Evolutionary conservation across 768 basidiomycete genomes (phyloP), one percentile per base, ranked within the genome.

Genomic region (Crassisporium funariophilum): DNA sequence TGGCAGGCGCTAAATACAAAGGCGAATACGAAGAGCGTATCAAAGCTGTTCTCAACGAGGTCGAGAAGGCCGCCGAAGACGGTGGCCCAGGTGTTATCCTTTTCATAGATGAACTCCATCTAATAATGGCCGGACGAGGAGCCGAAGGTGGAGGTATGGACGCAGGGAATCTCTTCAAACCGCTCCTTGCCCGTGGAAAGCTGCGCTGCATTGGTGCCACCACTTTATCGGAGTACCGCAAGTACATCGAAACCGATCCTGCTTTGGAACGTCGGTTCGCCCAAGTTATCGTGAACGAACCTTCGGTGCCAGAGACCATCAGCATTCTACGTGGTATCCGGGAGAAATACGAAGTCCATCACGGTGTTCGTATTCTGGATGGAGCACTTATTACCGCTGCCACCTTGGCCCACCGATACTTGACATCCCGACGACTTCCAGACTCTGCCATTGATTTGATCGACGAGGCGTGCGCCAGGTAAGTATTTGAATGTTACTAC

Each of bases 21-120:
- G 95, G 78, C 33, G 93, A 98, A 69, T 99, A 94, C 66, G 95
- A 98, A 69, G 95, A 98, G 64, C 88, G 95, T 31, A 84, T 98
- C 70, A 98, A 97, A 65, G 72, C 86, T 9, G 91, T 98, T 44
- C 70, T 99, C 46, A 84, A 86, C 64, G 95, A 98, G 69, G 85
- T 98, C 51, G 95, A 98, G 66, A 94, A 95, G 68, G 80, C 88
- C 0, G 73, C 84, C 0, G 83, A 87, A 19, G 83, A 89, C 35
- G 83, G 77, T 21, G 86, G 89, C 33, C 78, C 79, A 4, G 82
- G 84, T 13, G 79, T 98, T 57, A 91, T 98, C 52, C 81, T 99
- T 27, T 98, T 98, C 76, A 83, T 98, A 55, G 95, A 99, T 57
- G 95, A 98, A 63, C 66, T 92, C 19, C 94, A 98, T 63, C 84